phyloP scores from a whole-genome alignment of 1,284 basidiomycete genomes.

The Cutaneotrichosporon dermatis region DNA sequence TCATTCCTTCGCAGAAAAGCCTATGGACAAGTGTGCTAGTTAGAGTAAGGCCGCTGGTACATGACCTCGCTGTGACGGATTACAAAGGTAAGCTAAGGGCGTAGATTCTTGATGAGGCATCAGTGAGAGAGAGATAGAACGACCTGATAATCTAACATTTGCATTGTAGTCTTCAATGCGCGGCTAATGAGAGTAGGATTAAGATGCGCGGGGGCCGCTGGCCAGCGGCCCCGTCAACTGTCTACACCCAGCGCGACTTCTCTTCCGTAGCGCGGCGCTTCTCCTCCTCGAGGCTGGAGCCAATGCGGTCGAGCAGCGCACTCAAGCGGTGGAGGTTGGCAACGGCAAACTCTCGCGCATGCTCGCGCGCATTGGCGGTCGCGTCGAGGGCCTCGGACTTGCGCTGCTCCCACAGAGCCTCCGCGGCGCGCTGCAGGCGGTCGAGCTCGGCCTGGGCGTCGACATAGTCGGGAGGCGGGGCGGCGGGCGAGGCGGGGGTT shows the following conservation, averaged over 20 bases:
- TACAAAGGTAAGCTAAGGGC: too few species aligned
- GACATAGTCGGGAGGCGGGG: neutral
- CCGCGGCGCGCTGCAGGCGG: neutral
- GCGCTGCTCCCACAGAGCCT: conserved; percentile 4
- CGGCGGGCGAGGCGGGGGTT: neutral
- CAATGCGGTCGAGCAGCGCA: neutral
- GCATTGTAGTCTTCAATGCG: neutral
- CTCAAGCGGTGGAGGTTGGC: neutral
- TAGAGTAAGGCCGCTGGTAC: too few species aligned
- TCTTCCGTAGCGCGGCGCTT: neutral
- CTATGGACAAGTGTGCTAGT: too few species aligned
- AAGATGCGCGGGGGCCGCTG: neutral
- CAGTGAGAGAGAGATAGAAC: too few species aligned
- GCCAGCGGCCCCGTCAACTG: too few species aligned
- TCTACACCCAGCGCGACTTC: conserved; percentile 3
- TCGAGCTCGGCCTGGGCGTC: neutral
- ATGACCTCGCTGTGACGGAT: too few species aligned
- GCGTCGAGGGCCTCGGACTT: neutral
- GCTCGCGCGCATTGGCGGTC: neutral
- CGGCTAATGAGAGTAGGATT: neutral
- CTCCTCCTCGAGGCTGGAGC: neutral
- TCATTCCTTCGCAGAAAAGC: too few species aligned
- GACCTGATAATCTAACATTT: neutral
- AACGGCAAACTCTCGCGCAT: neutral
- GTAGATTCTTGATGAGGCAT: too few species aligned